These are phyloP conservation scores for Neonectria faginata DNA, from an alignment of 2,329 filamentous ascomycete species.

Conservation along the genomic window DNA sequence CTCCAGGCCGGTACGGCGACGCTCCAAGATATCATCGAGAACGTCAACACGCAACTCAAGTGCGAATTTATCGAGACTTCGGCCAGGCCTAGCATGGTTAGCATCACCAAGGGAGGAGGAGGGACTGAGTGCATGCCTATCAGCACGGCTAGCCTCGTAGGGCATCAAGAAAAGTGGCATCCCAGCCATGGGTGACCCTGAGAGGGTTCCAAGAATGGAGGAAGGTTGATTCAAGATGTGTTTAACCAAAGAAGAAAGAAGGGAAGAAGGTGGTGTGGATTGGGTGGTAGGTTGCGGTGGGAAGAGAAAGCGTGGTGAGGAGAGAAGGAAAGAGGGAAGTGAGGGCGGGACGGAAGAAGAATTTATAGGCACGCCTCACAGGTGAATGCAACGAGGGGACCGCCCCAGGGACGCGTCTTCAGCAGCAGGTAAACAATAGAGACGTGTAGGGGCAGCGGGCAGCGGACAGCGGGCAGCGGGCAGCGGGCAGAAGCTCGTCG, in stretches of 20 bases:
- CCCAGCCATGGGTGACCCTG: neutral
- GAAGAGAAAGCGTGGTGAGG: neutral
- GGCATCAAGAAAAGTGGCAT: neutral
- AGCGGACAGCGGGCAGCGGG: neutral
- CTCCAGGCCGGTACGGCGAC: neutral
- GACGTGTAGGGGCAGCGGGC: neutral
- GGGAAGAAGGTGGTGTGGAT: neutral
- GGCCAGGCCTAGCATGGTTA: neutral
- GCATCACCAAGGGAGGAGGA: neutral
- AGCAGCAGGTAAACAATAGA: neutral
- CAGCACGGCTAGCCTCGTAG: neutral
- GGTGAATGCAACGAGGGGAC: neutral
- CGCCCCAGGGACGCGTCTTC: neutral
- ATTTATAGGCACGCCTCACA: neutral
- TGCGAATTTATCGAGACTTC: neutral
- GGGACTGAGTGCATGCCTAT: neutral
- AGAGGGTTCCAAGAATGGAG: neutral
- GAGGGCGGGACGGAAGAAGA: neutral
- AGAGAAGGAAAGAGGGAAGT: neutral
- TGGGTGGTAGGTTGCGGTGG: neutral
- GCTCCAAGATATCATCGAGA: no score
- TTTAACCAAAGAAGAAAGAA: neutral
- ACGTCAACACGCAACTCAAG: no score
- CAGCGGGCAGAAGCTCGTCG: neutral
- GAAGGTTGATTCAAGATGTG: neutral